phyloP scores from a whole-genome alignment of 2,329 filamentous ascomycete species.

The Orbilia blumenaviensis region DNA sequence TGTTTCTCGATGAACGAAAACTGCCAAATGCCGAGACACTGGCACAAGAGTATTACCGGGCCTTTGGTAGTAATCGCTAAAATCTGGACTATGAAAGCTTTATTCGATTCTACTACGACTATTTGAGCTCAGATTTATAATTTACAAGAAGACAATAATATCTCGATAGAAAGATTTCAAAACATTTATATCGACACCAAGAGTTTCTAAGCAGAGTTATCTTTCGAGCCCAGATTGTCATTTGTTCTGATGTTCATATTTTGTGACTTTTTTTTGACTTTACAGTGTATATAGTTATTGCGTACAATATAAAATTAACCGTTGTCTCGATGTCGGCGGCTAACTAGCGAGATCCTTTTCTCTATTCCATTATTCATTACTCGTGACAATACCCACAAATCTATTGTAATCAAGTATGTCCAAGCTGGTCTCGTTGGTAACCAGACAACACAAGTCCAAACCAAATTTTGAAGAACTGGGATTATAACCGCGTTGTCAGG shows the following conservation, averaged over 20 bases:
- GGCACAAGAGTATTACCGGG: too few species aligned
- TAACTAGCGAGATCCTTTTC: not conserved
- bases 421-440: too few species aligned
- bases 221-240: not conserved
- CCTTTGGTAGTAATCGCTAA: not conserved
- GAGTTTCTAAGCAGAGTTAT: too few species aligned
- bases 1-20: not conserved
- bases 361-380: not conserved
- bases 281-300: slow-evolving; percentile 4
- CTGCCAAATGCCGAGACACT: too few species aligned
- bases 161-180: too few species aligned
- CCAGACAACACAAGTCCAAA: too few species aligned
- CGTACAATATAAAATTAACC: slow-evolving; percentile 8
- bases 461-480: too few species aligned
- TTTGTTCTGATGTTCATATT: slow-evolving; percentile 15
- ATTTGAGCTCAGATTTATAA: not conserved
- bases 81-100: not conserved
- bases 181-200: too few species aligned
- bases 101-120: not conserved
- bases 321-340: not conserved
- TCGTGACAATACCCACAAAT: too few species aligned
- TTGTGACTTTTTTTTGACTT: not conserved
- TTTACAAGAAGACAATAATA: not conserved
- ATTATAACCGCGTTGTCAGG: not conserved
- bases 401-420: too few species aligned